Evolutionary conservation across 179 eudicot species (phyloP).

Genomic region (Silene vulgaris): DNA sequence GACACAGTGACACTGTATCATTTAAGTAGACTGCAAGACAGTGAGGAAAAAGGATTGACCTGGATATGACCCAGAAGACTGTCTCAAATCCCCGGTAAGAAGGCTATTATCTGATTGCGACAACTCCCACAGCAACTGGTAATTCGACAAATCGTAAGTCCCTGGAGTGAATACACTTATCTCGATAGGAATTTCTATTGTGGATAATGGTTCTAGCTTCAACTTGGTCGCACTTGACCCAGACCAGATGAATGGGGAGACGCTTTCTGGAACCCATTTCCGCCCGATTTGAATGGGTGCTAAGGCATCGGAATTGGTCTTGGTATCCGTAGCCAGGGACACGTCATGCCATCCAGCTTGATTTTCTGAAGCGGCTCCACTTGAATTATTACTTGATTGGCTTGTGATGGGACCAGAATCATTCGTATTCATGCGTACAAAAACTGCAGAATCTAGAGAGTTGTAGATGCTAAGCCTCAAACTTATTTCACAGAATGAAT

Average conservation of each 20-base stretch:
- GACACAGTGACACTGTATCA: slow-evolving; percentile 13
- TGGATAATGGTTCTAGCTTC: slow-evolving; percentile 52
- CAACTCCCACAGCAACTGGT: slow-evolving; percentile 57
- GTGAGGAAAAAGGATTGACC: slow-evolving; percentile 67
- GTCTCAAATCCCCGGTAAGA: slow-evolving; percentile 25
- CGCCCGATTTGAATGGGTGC: slow-evolving; percentile 27
- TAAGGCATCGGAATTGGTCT: slow-evolving; percentile 35
- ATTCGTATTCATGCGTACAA: slow-evolving; percentile 43
- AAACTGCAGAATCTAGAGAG: slow-evolving; percentile 44
- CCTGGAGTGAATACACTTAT: slow-evolving; percentile 78
- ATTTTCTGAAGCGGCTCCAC: slow-evolving; percentile 40
- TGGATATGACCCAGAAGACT: slow-evolving; percentile 59
- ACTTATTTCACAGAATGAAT: slow-evolving; percentile 58
- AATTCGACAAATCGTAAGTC: slow-evolving; percentile 70
- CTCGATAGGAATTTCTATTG: slow-evolving; percentile 58
- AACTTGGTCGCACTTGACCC: slow-evolving; percentile 61
- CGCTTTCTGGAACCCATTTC: slow-evolving; percentile 37
- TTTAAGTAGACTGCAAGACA: slow-evolving; percentile 48
- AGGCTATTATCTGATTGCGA: slow-evolving; percentile 23
- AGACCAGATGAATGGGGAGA: slow-evolving; percentile 77
- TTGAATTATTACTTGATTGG: slow-evolving; percentile 26
- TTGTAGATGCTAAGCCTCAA: slow-evolving; percentile 66
- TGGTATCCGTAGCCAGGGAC: slow-evolving; percentile 44
- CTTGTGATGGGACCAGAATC: slow-evolving; percentile 35
- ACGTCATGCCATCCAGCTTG: slow-evolving; percentile 80